Evolutionary conservation across 306 rosid species (phyloP), one percentile per base, ranked within the genome.

Genomic region (Cajanus cajan): DNA sequence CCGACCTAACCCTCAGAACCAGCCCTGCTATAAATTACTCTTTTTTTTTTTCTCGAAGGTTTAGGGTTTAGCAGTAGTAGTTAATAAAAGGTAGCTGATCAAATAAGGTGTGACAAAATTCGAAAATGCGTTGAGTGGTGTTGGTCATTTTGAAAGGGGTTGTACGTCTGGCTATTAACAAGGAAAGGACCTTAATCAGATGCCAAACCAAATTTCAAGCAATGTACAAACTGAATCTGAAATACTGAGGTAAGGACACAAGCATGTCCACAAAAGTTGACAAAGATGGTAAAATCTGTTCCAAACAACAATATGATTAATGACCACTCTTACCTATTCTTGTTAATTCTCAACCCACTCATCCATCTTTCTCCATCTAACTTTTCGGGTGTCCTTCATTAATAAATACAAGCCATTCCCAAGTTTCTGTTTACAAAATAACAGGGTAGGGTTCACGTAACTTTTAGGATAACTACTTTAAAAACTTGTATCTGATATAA

Each of bases 191-290:
- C 39, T 39, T 59, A 51, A 68, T 43, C 4, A 59, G 61, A 34
- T 59, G 44, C 4, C 4, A 58, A 59, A 59, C 7, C 41, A 64
- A 74, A 0, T 31, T 33, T 71, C 4, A 50, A 19, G 14, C 51
- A 10, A 72, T 36, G 51, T 36, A 36, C 37, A 72, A 45, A 62
- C 2, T 57, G 82, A 78, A 69, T 58, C 43, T 69, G 31, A 68
- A 78, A 58, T 5, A 25, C 3, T 31, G 55, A 78, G 52, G 82
- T 78, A 8, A 69, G 69, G 82, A 78, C 70, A 68, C 0, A 43
- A 41, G 77, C 41, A 70, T 43, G 10, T 44, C 52, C 41, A 33
- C 82, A 31, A 68, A 68, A 68, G n/a, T 16, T n/a, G 39, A 18
- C 68, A 11, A 48, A 25, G 6, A 4, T 7, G 33, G 21, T 79